These are phyloP conservation scores for Pisolithus tinctorius DNA, from an alignment of 768 basidiomycete species.

Conservation along the genomic window DNA sequence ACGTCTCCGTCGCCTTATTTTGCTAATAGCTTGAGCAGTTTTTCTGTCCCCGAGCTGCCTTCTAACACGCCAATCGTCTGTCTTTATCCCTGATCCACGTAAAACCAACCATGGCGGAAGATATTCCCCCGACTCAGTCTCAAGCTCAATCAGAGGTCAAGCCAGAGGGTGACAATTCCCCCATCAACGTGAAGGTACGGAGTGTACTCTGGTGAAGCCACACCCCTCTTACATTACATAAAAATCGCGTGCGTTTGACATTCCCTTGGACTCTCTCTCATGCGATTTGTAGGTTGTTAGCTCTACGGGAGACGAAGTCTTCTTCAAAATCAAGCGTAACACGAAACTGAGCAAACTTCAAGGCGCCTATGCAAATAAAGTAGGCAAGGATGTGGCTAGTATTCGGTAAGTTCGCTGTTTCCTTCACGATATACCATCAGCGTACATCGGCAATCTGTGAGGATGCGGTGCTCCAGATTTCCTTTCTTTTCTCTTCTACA, in stretches of 20 bases:
- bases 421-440: neutral
- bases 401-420: constrained; percentile 61
- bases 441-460: neutral
- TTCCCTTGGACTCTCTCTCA: neutral
- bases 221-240: too few relatives aligned
- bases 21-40: neutral
- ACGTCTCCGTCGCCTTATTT: neutral
- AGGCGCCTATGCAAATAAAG: constrained; percentile 86
- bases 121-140: constrained; percentile 27
- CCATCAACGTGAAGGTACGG: constrained; percentile 77
- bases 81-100: neutral
- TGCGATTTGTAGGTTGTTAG: constrained; percentile 53
- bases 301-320: constrained; percentile 79
- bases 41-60: neutral
- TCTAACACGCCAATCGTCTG: neutral
- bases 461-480: too few relatives aligned
- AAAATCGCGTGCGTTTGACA: neutral
- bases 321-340: constrained; percentile 94
- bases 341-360: constrained; percentile 91
- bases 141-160: constrained; percentile 42
- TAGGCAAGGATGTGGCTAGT: constrained; percentile 80
- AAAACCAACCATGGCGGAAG: constrained; percentile 48
- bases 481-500: neutral
- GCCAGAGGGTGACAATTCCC: constrained; percentile 42
- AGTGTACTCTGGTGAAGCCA: constrained; percentile 1